Percentiles rank a stretch among this genome's conserved stretches.
Conservation (phyloP, 2,329 filamentous ascomycete species). For the Cladosporium phlei region DNA sequence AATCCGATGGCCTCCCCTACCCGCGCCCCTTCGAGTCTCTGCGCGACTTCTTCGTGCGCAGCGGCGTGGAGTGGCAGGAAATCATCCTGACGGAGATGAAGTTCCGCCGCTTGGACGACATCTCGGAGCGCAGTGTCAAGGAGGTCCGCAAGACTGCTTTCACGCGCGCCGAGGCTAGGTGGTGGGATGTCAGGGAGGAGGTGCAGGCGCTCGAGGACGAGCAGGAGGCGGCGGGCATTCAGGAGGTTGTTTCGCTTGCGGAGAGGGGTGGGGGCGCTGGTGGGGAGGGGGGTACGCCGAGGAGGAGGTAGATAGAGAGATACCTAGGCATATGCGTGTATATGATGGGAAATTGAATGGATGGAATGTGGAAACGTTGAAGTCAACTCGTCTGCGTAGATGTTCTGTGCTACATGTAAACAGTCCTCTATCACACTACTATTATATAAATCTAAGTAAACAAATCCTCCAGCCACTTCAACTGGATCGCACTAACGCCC, state of each 20-base stretch:
- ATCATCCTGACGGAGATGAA: slow-evolving; percentile 70
- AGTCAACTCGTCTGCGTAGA: no score
- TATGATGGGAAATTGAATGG: background rate
- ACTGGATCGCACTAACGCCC: slow-evolving; percentile 57
- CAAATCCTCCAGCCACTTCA: slow-evolving; percentile 57
- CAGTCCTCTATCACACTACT: no score
- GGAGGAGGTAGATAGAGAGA: background rate
- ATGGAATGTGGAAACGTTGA: background rate
- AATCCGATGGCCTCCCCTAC: slow-evolving; percentile 73
- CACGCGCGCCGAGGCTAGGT: slow-evolving; percentile 87
- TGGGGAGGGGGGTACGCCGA: slow-evolving; percentile 16
- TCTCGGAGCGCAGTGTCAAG: slow-evolving; percentile 70
- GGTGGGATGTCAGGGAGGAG: slow-evolving; percentile 98
- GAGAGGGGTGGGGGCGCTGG: slow-evolving; percentile 53
- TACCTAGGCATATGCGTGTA: no score
- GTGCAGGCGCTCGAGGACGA: slow-evolving; percentile 88
- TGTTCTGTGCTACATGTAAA: no score
- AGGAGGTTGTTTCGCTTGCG: slow-evolving; percentile 83
- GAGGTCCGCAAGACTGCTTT: slow-evolving; percentile 91
- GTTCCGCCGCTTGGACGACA: slow-evolving; percentile 58
- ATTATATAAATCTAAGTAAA: slow-evolving; percentile 20
- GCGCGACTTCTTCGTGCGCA: slow-evolving; percentile 86
- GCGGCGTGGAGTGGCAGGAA: slow-evolving; percentile 86
- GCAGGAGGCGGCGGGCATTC: slow-evolving; percentile 90
- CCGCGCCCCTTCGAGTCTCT: slow-evolving; percentile 79